Percentiles rank a stretch among this genome's conserved stretches.
phyloP scores from a whole-genome alignment of 75 land plant species.

The Gnetum montanum region DNA sequence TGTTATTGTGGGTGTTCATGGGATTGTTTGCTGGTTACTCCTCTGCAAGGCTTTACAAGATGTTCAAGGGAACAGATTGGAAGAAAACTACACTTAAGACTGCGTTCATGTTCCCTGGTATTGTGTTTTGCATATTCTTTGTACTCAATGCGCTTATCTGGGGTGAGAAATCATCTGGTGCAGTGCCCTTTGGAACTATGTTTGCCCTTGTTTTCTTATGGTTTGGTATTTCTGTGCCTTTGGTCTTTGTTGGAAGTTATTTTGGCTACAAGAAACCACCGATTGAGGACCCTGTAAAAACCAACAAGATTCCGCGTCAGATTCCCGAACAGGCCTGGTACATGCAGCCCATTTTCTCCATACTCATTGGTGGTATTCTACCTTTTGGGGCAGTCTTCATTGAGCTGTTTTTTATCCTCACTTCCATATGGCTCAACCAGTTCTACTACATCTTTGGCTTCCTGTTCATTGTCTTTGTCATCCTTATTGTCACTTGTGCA shows the following conservation, averaged over 20 bases:
- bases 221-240: conserved; percentile 60
- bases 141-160: conserved; percentile 44
- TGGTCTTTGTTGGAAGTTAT: conserved; percentile 49
- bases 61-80: conserved; percentile 49
- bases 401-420: conserved; percentile 50
- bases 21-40: conserved; percentile 44
- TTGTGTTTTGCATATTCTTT: conserved; percentile 29
- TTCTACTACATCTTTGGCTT: conserved; percentile 65
- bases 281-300: conserved; percentile 48
- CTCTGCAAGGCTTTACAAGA: conserved; percentile 33
- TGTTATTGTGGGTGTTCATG: conserved; percentile 46
- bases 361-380: conserved; percentile 44
- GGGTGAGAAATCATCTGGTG: conserved; percentile 54
- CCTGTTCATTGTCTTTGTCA: conserved; percentile 49
- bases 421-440: conserved; percentile 63
- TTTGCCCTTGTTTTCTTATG: conserved; percentile 41
- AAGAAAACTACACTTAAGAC: conserved; percentile 37
- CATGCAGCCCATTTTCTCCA: conserved; percentile 42
- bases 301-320: conserved; percentile 45
- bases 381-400: conserved; percentile 54
- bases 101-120: conserved; percentile 39
- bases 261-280: conserved; percentile 46
- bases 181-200: conserved; percentile 41
- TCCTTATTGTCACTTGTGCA: conserved; percentile 48
- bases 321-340: conserved; percentile 62